Evolutionary conservation across 306 rosid species (phyloP), one percentile per base, ranked within the genome.

Genomic region (Mimosa bimucronata): DNA sequence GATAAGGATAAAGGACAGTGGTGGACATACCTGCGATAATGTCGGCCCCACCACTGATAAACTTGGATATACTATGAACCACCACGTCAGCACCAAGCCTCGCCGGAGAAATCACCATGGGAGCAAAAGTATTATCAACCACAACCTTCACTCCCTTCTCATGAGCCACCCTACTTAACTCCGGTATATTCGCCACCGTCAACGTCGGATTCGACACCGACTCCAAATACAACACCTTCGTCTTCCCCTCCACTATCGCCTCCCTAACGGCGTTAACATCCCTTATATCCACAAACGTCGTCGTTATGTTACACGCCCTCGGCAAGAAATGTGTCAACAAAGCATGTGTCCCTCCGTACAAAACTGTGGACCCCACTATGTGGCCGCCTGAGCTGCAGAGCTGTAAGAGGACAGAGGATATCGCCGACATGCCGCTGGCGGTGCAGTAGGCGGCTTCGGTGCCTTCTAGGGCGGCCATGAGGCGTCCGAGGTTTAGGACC

Each of bases 361-460:
- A 83, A 0, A 87, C 60, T 0, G 85, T 52, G 0, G 97, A 81
- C 0, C 98, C 97, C 15, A 93, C 98, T 66, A 96, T 74, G 83
- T 90, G 90, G 4, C 77, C 91, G 0, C 99, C 97, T 80, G 84
- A 83, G 74, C 90, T 80, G 64, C 89, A 87, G 0, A 96, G 85
- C 74, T 96, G 97, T 38, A 93, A 80, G 23, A 96, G 74, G 0
- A 84, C 91, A 1, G 94, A 77, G 30, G 92, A 62, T 58, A 96
- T 90, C 4, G 99, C 93, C 5, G 99, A 86, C 99, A 96, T 96
- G 18, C 99, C 99, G 71, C 94, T 89, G 41, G 98, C 84, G 28
- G 98, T 93, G 80, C 99, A 96, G 89, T 96, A 96, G 0, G 99
- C 98, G 0, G 97, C 99, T 74, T 93, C 98, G 2, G 99, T 96